Evolutionary conservation across 2,329 filamentous ascomycete species (phyloP).

Genomic region (Alternaria angustiovoidea): DNA sequence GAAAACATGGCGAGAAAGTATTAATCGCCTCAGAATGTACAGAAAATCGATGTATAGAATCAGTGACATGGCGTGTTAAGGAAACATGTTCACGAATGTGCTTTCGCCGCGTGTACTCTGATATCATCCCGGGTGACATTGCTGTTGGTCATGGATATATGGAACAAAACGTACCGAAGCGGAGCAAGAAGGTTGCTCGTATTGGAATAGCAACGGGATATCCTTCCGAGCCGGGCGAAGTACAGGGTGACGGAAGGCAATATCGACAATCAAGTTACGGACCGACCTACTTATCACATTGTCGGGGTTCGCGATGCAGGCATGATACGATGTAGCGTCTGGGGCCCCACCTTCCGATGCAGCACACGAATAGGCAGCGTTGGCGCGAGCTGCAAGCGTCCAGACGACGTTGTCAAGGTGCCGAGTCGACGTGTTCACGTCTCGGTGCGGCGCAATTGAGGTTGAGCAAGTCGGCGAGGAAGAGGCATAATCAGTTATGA

Average conservation of each 20-base stretch:
- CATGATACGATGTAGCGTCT: conserved; percentile 5
- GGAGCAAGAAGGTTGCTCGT: background rate
- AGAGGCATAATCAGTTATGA: background rate
- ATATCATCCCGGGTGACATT: background rate
- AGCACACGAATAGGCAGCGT: conserved; percentile 2
- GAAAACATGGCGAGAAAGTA: background rate
- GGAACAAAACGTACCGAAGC: background rate
- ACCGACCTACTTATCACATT: conserved; percentile 3
- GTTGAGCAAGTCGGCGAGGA: conserved; percentile 4
- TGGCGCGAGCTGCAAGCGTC: conserved; percentile 3
- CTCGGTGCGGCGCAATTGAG: conserved; percentile 4
- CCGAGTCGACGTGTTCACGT: conserved; percentile 1
- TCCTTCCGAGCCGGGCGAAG: conserved; percentile 4
- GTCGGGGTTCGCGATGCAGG: conserved; percentile 5
- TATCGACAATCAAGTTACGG: conserved; percentile 8
- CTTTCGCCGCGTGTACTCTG: background rate
- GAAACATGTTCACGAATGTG: background rate
- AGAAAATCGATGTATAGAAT: background rate
- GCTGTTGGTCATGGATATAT: background rate
- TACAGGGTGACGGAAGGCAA: conserved; percentile 5
- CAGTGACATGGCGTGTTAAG: background rate
- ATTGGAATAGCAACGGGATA: background rate
- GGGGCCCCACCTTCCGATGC: conserved; percentile 4
- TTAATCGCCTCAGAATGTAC: background rate
- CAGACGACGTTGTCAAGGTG: background rate